Base-by-base conservation (phyloP, 352 stramenopile species). In the Phytophthora constricta region DNA sequence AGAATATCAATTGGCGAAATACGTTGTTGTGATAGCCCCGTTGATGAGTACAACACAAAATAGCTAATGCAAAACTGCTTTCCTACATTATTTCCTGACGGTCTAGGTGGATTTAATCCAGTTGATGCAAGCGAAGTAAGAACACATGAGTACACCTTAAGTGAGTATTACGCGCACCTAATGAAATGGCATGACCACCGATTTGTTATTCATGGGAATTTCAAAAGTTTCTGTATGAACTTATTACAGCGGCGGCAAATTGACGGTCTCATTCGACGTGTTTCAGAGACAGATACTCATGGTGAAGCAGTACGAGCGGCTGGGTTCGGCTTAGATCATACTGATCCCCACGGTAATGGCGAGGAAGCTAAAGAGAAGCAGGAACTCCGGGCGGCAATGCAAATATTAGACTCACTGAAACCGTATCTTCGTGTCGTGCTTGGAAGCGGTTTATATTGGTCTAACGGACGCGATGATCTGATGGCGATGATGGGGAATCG, bases 401-500 rank as follows among this genome's bases (percentile, higher is more conserved):
- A 62, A 23, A 8, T 62, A 13, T 26, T 62, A 8, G 55, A 48
- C 14, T 54, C 42, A 1, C 33, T 54, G 14, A 62, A 62, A 27
- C 55, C 55, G 17, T 62, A 41, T 20, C 54, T 62, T 27, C n/a
- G n/a, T n/a, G 45, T 53, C n/a, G 43, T 62, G 2, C 20, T 26
- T 16, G 55, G 43, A 11, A 62, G 42, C 19, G 54, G 54, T 4
- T n/a, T 53, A 42, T 62, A 62, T 19, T 62, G 42, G 42, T 37
- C 41, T 11, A 53, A 25, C 4, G 50, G 33, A 3, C 39, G 58
- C 20, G 58, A 66, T 23, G 48, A 66, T 2, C 19, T 59, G 14
- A 59, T 66, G 58, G 33, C 23, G 7, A 67, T 61, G 59, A 56
- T 67, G 3, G 42, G 50, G 0, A 66, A 59, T 23, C 25, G 23